Evolutionary conservation across 805 yeast species (phyloP).

Genomic region (Zygosaccharomyces bisporus): DNA sequence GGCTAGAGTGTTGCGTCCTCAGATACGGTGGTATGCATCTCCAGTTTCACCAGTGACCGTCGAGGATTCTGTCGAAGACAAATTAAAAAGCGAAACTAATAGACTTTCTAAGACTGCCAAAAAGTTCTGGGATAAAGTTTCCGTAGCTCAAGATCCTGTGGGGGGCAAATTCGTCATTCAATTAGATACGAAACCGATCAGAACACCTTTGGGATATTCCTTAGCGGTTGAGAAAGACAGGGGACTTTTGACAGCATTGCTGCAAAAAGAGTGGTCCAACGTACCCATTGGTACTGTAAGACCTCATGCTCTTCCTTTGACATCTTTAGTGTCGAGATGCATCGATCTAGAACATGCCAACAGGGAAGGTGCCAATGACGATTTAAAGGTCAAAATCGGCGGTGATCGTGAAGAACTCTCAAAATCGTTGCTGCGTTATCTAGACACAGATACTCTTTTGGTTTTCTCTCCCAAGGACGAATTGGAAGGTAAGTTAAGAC

Average conservation of each 20-base stretch:
- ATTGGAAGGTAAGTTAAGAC: slow-evolving; percentile 76
- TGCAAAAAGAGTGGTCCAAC: slow-evolving; percentile 85
- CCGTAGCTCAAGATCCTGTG: slow-evolving; percentile 31
- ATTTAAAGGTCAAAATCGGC: slow-evolving; percentile 58
- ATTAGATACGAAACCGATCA: slow-evolving; percentile 70
- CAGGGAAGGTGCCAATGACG: slow-evolving; percentile 38
- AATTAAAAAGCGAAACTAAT: slow-evolving; percentile 58
- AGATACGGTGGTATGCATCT: slow-evolving; percentile 11
- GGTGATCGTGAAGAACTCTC: slow-evolving; percentile 52
- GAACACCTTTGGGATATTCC: slow-evolving; percentile 78
- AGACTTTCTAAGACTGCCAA: slow-evolving; percentile 62
- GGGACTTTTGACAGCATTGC: slow-evolving; percentile 61
- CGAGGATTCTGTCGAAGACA: slow-evolving; percentile 47
- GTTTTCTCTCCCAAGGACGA: slow-evolving; percentile 79
- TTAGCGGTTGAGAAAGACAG: slow-evolving; percentile 60
- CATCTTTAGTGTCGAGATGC: slow-evolving; percentile 82
- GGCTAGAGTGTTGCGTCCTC: slow-evolving; percentile 1
- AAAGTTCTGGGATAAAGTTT: slow-evolving; percentile 79
- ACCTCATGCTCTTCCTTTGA: slow-evolving; percentile 73
- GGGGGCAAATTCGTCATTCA: slow-evolving; percentile 48
- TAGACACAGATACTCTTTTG: slow-evolving; percentile 91
- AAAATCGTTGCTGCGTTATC: slow-evolving; percentile 63
- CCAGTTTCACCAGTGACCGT: slow-evolving; percentile 27
- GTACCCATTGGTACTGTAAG: slow-evolving; percentile 64
- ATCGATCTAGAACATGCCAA: slow-evolving; percentile 60